Base-by-base conservation (phyloP, 164 flowering plant genomes). In the Cinnamomum micranthum region DNA sequence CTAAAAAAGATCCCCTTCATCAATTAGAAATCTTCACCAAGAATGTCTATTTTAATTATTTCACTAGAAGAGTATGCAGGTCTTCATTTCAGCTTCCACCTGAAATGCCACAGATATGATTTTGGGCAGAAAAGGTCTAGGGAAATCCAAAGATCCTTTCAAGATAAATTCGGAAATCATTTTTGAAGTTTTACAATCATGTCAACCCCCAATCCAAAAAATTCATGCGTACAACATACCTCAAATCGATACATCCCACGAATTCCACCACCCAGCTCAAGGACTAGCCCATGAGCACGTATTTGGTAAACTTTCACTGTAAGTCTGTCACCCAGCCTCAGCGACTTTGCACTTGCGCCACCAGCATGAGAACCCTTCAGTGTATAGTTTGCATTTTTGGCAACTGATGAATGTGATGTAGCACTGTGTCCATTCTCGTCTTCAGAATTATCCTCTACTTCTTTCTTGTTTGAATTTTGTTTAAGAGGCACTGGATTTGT, bases 201-300 rank as follows among this genome's bases (percentile, higher is more conserved):
- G 14, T 4, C 10, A 52, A 52, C 17, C 27, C n/a, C 3, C 4
- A 9, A 31, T 28, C 17, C 33, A 1, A 33, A 12, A 69, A 24
- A n/a, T 62, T 3, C 35, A 31, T 33, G 31, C 4, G 6, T 22
- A 13, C 24, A 27, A 51, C 47, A 70, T 85, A 96, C 99, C 97
- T 93, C 88, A 86, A 90, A 93, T 50, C 84, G 83, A 73, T 85
- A 89, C 97, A 94, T 92, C 67, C 97, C 99, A 70, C 84, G 89
- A 69, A 92, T 72, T 75, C 90, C 93, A 74, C 87, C 85, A 35
- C 92, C 94, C 88, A 93, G 82, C 83, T 93, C 91, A 77, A 96
- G 92, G 58, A 96, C 94, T 71, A 95, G 76, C 28, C 99, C 99
- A 67, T 74, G 94, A 4, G 86, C 78, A 63, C 97, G 99, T 73